phyloP scores from a whole-genome alignment of 164 flowering plant species.

The Buxus sempervirens region DNA sequence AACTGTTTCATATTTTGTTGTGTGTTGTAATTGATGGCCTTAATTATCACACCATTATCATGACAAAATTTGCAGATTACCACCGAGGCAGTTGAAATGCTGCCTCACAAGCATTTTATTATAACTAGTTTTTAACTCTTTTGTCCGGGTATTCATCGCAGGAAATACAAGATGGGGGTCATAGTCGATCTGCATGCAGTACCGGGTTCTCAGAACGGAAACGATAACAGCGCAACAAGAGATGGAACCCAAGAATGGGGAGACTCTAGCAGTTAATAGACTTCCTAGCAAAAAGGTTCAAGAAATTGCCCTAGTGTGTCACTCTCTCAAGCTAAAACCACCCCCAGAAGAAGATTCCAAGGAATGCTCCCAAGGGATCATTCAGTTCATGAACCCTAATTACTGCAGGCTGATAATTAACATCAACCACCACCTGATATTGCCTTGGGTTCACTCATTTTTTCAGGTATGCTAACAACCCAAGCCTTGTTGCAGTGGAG shows the following conservation, averaged over 20 bases:
- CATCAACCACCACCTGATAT: not conserved
- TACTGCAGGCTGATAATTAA: no score
- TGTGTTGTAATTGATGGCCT: no score
- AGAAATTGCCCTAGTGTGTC: not conserved
- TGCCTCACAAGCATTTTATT: no score
- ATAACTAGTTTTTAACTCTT: no score
- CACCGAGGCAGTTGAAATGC: no score
- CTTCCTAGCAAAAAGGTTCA: conserved; percentile 20
- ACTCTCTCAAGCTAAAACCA: no score
- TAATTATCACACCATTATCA: no score
- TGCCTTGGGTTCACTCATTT: not conserved
- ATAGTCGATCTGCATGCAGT: conserved; percentile 27
- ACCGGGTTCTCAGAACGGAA: conserved; percentile 24
- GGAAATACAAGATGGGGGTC: conserved; percentile 28
- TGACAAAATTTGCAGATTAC: no score
- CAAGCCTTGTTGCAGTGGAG: conserved; percentile 23
- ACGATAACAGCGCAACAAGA: conserved; percentile 21
- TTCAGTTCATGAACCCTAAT: not conserved
- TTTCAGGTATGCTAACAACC: conserved; percentile 21
- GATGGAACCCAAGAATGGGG: conserved; percentile 29
- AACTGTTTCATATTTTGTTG: no score
- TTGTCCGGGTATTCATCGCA: no score
- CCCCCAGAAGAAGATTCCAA: no score
- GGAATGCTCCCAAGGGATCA: not conserved
- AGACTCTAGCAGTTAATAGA: conserved; percentile 15